Evolutionary conservation across 2,329 filamentous ascomycete genomes (phyloP), one percentile per base, ranked within the genome.

Genomic region (Beauveria scarabaeidicola): DNA sequence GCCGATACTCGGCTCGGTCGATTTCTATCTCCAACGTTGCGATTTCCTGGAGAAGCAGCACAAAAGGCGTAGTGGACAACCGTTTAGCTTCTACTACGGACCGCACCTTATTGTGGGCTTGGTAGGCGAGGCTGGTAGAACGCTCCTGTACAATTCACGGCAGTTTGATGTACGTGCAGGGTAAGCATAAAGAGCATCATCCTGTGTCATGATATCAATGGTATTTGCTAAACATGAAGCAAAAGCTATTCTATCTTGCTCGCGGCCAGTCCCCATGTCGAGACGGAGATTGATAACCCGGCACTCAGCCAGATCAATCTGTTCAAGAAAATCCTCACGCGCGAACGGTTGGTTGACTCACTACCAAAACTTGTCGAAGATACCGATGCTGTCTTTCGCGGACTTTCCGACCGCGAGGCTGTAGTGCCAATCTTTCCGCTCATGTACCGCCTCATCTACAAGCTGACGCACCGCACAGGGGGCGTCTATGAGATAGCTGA

Each of bases 381-480:
- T 68, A 68, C 74, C 19, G 27, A 65, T 9, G 32, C 27, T 3
- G 48, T 58, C 1, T 54, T 63, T 7, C 0, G 29, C 10, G n/a
- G 62, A 5, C 48, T 61, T 5, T 56, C 54, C 6, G 40, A 29
- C 6, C 40, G 32, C 29, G 32, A 41, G 15, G 19, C 9, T 4
- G 47, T 61, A 15, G 10, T 79, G 8, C 75, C 84, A 62, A 81
- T 81, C 0, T 84, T 84, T 64, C 74, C 81, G 40, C 74, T 74
- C 65, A 71, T 84, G 51, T 82, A 82, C 65, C 67, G 72, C 6
- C 71, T 81, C 58, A 74, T 84, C 1, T 85, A 79, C 67, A 74
- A 78, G 65, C 73, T 85, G n/a, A 84, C 80, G 4, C 82, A 84
- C 71, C 76, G 82, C 13, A 79, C 76, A 5, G 73, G 84, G 1